These are phyloP conservation scores for Metarhizium brunneum DNA, from an alignment of 2,329 filamentous ascomycete genomes.

Conservation along the genomic window DNA sequence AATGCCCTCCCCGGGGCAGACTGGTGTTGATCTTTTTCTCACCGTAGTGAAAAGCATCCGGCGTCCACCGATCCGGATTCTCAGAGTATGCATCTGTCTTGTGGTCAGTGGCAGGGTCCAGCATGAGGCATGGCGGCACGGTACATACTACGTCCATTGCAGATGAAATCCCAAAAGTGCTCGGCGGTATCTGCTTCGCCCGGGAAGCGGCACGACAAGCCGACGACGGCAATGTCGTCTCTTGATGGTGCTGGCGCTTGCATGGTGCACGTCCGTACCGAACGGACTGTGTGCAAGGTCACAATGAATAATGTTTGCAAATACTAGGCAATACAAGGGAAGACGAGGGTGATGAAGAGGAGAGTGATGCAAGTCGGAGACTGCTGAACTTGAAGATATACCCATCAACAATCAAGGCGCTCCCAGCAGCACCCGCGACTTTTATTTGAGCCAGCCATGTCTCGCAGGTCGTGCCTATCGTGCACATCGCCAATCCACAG, in stretches of 20 bases:
- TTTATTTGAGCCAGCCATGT: no score
- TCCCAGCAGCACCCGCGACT: no score
- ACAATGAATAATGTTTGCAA: no score
- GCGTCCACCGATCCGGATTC: neutral
- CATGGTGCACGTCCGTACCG: neutral
- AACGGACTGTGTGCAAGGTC: neutral
- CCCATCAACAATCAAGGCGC: no score
- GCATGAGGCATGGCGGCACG: neutral
- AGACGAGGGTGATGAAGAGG: no score
- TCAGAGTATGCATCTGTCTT: neutral
- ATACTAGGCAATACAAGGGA: no score
- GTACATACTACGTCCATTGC: constrained; percentile 4
- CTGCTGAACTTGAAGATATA: no score
- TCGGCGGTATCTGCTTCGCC: constrained; percentile 17
- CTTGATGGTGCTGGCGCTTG: neutral
- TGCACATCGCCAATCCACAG: no score
- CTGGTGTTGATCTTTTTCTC: constrained; percentile 9
- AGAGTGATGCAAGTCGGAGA: no score
- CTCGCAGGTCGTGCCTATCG: no score
- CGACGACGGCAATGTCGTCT: constrained; percentile 12
- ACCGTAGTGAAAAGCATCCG: neutral
- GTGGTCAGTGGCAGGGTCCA: neutral
- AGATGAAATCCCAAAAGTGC: constrained; percentile 17
- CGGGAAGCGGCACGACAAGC: constrained; percentile 22
- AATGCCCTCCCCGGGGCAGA: constrained; percentile 12